Evolutionary conservation across 179 eudicot species (phyloP), one percentile per base, ranked within the genome.

Genomic region (Kewa caespitosa): DNA sequence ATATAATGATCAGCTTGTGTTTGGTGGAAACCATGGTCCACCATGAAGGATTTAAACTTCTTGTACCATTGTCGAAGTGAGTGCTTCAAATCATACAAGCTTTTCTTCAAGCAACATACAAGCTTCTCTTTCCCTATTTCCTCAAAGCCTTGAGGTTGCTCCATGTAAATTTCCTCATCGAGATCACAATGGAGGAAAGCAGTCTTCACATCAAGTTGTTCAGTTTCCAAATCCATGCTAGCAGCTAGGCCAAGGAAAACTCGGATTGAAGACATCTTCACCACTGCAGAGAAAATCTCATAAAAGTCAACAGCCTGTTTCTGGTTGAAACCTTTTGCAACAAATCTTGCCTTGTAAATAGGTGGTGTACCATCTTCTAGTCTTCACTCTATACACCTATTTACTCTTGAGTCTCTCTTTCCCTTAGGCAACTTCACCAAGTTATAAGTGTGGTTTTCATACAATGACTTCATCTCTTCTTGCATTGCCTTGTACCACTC

Each of bases 361-460:
- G 67, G 38, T 62, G 22, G 67, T 33, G 36, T 13, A n/a, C 23
- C n/a, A 33, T 62, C 8, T 33, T 31, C 67, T 62, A 18, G 1
- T 13, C 15, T 27, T 59, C 33, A 27, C 28, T 59, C 34, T 70
- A 28, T 17, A 43, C 61, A 70, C 60, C 74, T 61, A 70, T 38
- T 70, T 70, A 17, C 27, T 31, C 37, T 37, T 70, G n/a, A 72
- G 65, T 11, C n/a, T 50, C 14, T 36, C 2, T n/a, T 55, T 54
- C 34, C 65, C 15, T 55, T 72, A n/a, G 65, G 75, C 46, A 72
- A 38, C 36, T 72, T 36, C 65, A 72, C 75, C 0, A 72, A 36
- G 10, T 72, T 65, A 72, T 22, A 72, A 6, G 36, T 34, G 38
- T 42, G 71, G 27, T 69, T 8, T 25, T 69, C 38, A 43, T 69